Evolutionary conservation across 1,139 yeast species (phyloP), one percentile per base, ranked within the genome.

Genomic region (Geotrichum aggregatum): DNA sequence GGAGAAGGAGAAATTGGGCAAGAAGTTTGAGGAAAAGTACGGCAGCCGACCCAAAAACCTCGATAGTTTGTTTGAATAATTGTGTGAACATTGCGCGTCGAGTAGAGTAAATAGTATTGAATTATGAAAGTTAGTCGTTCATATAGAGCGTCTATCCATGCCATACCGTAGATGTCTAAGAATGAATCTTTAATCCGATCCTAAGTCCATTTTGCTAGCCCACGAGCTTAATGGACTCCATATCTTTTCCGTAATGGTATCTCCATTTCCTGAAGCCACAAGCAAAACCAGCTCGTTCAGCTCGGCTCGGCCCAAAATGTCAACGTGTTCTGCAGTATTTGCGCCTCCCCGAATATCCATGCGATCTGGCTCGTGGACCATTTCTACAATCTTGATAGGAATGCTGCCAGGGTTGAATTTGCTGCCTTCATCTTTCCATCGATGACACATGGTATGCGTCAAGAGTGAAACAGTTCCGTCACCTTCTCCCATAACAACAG

Each of bases 301-400:
- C 65, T 85, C 96, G 0, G 97, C 89, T 56, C 96, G 82, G 1
- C 98, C 98, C 47, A 92, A 74, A 53, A 92, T 89, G 67, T 94
- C 98, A 21, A 92, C 98, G 68, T 92, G 98, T 63, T 92, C 98
- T 0, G 98, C 97, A 1, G 98, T 92, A 65, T 87, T 87, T 16
- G 97, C 95, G 2, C 98, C 98, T 16, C 98, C 98, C 60, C 98
- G 78, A 47, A 92, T 85, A 71, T 94, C 98, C 65, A 85, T 87
- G 60, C 87, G 74, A 64, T 87, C 96, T 0, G 98, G 98, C 65
- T 89, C 95, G 64, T 92, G 96, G 61, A 79, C 79, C 73, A 92
- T 85, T 67, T 92, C 98, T 7, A 92, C 96, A 44, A 89, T 76
- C 24, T 81, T 89, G 26, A 91, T 94, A 24, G 75, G 65, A 1